These are phyloP conservation scores for Eutrema yunnanense DNA, from an alignment of 345 rosid genomes.

Conservation along the genomic window DNA sequence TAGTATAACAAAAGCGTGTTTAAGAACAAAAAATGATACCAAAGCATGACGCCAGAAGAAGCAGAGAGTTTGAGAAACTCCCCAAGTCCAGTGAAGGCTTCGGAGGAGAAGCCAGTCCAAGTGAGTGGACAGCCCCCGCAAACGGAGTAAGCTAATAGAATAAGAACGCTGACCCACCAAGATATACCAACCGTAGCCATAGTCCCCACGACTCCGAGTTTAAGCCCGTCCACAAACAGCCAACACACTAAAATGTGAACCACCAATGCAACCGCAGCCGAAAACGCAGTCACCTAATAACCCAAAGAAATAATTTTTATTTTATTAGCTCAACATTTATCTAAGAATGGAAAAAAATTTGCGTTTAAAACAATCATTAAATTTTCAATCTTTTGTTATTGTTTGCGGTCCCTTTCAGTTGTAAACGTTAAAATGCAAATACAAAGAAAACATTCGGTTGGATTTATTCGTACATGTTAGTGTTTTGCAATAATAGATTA, in stretches of 20 bases:
- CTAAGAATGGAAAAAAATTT: too few species aligned
- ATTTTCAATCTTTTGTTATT: too few species aligned
- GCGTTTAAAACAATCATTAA: too few species aligned
- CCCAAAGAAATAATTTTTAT: neutral
- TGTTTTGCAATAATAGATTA: too few species aligned
- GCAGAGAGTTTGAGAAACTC: constrained; percentile 53
- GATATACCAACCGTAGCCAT: constrained; percentile 45
- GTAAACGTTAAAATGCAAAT: too few species aligned
- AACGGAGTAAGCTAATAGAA: constrained; percentile 27
- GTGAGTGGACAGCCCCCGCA: constrained; percentile 52
- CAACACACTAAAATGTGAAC: constrained; percentile 45
- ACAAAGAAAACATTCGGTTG: too few species aligned
- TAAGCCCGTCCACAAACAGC: constrained; percentile 39
- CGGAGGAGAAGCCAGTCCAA: constrained; percentile 52
- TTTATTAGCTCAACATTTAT: too few species aligned
- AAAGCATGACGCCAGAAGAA: constrained; percentile 76
- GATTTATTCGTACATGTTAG: too few species aligned
- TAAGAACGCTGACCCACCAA: constrained; percentile 53
- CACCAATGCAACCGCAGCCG: constrained; percentile 26
- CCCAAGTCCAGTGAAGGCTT: constrained; percentile 57
- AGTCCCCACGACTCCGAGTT: constrained; percentile 48
- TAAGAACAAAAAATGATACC: constrained; percentile 25
- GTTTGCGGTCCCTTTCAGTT: too few species aligned
- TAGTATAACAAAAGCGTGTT: neutral
- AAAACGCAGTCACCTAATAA: constrained; percentile 38